Conservation (phyloP, 805 yeast genomes). For the Spathaspora arborariae region DNA sequence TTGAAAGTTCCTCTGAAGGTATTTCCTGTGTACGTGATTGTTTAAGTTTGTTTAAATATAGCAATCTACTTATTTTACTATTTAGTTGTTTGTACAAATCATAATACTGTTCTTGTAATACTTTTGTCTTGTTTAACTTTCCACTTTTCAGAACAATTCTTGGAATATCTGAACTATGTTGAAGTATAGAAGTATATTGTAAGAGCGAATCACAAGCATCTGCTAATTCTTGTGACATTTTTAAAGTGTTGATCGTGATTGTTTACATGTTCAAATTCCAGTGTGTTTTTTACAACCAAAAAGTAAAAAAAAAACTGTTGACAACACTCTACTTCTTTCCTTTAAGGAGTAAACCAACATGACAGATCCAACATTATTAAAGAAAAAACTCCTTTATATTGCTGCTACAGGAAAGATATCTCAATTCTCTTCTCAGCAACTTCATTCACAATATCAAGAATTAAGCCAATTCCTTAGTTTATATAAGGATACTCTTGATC, state of each 20-base stretch:
- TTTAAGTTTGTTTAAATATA: conserved; percentile 24
- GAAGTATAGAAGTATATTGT: conserved; percentile 17
- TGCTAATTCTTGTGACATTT: conserved; percentile 16
- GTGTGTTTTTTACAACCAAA: not conserved
- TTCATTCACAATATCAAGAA: conserved; percentile 35
- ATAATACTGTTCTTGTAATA: conserved; percentile 25
- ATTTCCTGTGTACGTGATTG: conserved; percentile 16
- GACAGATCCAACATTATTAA: conserved; percentile 15
- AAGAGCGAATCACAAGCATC: conserved; percentile 22
- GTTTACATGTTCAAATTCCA: no score
- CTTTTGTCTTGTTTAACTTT: not conserved
- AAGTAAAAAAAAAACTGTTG: not conserved
- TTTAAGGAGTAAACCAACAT: not conserved
- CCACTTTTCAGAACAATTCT: conserved; percentile 5
- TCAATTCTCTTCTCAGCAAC: conserved; percentile 44
- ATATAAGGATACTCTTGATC: conserved; percentile 29
- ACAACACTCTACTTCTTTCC: not conserved
- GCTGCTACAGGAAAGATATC: conserved; percentile 51
- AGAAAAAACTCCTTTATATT: conserved; percentile 48
- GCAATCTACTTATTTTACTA: conserved; percentile 21
- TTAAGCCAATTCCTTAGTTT: conserved; percentile 32
- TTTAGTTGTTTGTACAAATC: conserved; percentile 20
- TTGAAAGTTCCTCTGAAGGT: conserved; percentile 12
- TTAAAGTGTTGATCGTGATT: not conserved
- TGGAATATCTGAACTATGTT: conserved; percentile 34